Evolutionary conservation across 768 basidiomycete genomes (phyloP), one percentile per base, ranked within the genome.

Genomic region (Boletus reticulatus): DNA sequence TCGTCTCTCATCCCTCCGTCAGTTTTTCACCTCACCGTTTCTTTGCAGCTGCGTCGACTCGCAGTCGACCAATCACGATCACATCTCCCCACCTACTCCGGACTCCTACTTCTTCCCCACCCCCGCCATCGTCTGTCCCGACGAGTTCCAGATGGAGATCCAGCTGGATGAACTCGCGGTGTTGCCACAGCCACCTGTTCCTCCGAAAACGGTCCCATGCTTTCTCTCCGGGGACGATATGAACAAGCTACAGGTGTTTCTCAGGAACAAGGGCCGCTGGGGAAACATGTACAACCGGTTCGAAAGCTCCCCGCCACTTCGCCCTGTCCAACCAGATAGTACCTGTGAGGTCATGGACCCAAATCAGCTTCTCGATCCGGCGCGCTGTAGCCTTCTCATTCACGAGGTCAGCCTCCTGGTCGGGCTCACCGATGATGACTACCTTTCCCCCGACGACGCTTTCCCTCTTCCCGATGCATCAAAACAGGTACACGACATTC

Each of bases 361-460:
- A 10, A 20, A 38, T 29, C 36, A 52, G 6, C 43, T 22, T 44
- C 31, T 19, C n/a, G 64, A 67, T 22, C 31, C 59, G 17, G 58
- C 60, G 2, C 61, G 59, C 37, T 73, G 52, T 27, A 72, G 72
- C 54, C 48, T 61, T 47, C 67, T 71, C 34, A 63, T 71, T 31
- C 63, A 66, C 16, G 72, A 73, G 29, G 67, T 73, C 16, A 66
- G 70, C 49, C 59, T 66, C 38, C 70, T 71, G 43, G 62, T 73
- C 14, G 71, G 70, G 20, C 47, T 71, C 19, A n/a, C 55, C 2
- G 68, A 69, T 2, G 52, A 68, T 17, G 62, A 57, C 20, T 34
- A 38, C 32, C 32, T 45, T n/a, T 43, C 48, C 3, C 41, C 49
- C 24, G 50, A 36, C 22, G 54, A 57, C n/a, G n/a, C 6, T 34